Conservation (phyloP, 352 stramenopile species). For the Pythium rishiriense region DNA sequence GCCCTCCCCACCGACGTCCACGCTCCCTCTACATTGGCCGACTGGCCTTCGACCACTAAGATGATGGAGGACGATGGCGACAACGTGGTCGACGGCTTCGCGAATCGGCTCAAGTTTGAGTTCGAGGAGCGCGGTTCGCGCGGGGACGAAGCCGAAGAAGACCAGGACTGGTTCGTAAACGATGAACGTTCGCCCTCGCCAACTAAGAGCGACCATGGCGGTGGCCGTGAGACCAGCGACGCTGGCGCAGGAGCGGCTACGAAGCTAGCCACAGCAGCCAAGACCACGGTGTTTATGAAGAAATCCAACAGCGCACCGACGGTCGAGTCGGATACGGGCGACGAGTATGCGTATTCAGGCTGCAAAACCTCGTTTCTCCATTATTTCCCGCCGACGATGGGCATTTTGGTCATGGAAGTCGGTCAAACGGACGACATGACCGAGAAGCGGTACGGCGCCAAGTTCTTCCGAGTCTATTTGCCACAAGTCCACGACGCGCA, state of each 20-base stretch:
- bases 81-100: constrained; percentile 58
- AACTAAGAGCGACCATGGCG: constrained; percentile 29
- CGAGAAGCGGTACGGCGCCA: constrained; percentile 60
- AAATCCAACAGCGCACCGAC: constrained; percentile 29
- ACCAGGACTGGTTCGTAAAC: constrained; percentile 85
- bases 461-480: constrained; percentile 77
- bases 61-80: constrained; percentile 48
- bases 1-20: not conserved
- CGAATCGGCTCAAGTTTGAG: constrained; percentile 64
- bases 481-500: constrained; percentile 73
- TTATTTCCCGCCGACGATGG: constrained; percentile 43
- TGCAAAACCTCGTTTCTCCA: constrained; percentile 68
- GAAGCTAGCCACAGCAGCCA: not conserved
- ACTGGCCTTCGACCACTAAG: not conserved
- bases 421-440: constrained; percentile 40
- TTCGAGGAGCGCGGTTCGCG: constrained; percentile 66
- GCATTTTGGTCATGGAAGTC: constrained; percentile 77
- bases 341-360: constrained; percentile 36
- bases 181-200: constrained; percentile 40
- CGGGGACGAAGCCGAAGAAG: constrained; percentile 53
- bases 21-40: not conserved
- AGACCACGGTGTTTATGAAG: constrained; percentile 6
- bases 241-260: not conserved
- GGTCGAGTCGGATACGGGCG: constrained; percentile 29
- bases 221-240: not conserved